A percentile compares a stretch with the other conserved stretches of the same genome.
phyloP scores from a whole-genome alignment of 331 rosid genomes.

The Pyracantha coccinea region DNA sequence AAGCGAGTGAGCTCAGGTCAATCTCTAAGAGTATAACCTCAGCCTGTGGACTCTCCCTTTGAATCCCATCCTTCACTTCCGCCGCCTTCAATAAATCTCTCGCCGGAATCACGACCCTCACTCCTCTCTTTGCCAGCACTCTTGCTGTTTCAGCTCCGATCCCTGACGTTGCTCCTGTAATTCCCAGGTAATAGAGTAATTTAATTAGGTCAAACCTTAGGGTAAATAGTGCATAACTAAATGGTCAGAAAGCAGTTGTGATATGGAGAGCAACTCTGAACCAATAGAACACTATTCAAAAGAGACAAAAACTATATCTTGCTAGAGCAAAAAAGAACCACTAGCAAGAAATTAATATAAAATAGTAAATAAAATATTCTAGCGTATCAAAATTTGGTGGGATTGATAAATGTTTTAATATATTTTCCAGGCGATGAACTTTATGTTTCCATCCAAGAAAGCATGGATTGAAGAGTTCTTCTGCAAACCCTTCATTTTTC shows the following conservation, averaged over 20 bases:
- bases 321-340: constrained; percentile 31
- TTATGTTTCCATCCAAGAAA: neutral
- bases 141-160: constrained; percentile 98
- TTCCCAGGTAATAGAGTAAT: neutral
- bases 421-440: neutral
- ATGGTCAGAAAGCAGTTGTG: neutral
- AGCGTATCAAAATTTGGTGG: neutral
- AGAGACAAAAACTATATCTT: constrained; percentile 36
- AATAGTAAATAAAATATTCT: neutral
- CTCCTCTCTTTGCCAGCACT: constrained; percentile 93
- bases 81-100: constrained; percentile 64
- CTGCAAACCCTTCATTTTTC: neutral
- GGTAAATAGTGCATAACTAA: no score
- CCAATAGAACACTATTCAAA: constrained; percentile 18
- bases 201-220: no score
- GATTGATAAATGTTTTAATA: neutral
- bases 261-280: constrained; percentile 15
- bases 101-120: constrained; percentile 75
- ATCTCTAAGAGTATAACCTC: constrained; percentile 62
- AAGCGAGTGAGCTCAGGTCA: constrained; percentile 90
- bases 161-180: constrained; percentile 79
- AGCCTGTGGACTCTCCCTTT: constrained; percentile 61
- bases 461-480: neutral
- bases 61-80: constrained; percentile 51
- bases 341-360: neutral